Conservation (phyloP, 331 rosid genomes). For the Ulmus americana region DNA sequence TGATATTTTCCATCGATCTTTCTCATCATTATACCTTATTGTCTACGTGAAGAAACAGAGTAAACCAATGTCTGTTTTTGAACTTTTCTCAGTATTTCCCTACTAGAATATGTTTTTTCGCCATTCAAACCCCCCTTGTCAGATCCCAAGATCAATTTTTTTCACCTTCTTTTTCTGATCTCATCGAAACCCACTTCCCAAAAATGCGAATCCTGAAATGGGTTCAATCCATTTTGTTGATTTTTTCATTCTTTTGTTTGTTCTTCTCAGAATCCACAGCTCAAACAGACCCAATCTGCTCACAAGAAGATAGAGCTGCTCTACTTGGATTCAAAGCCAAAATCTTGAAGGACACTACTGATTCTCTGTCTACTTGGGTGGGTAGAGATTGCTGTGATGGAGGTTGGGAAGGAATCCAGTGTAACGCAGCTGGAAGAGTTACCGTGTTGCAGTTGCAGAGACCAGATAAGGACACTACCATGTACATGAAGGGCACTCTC, state of each 20-base stretch:
- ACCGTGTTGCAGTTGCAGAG: conserved; percentile 68
- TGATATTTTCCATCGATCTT: conserved; percentile 17
- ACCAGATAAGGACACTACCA: conserved; percentile 34
- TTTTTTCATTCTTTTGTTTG: conserved; percentile 24
- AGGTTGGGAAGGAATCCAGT: conserved; percentile 89
- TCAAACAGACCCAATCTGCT: conserved; percentile 44
- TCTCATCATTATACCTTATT: conserved; percentile 66
- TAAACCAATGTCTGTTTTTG: conserved; percentile 30
- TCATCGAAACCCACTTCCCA: conserved; percentile 44
- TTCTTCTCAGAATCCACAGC: conserved; percentile 31
- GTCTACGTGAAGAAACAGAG: conserved; percentile 60
- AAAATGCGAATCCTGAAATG: conserved; percentile 56
- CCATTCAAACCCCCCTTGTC: neutral
- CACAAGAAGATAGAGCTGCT: conserved; percentile 72
- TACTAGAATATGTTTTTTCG: conserved; percentile 11
- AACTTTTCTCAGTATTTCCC: conserved; percentile 41
- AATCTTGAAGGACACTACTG: conserved; percentile 69
- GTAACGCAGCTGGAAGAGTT: conserved; percentile 71
- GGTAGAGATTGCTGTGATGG: conserved; percentile 82
- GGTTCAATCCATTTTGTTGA: conserved; percentile 32
- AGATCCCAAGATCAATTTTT: neutral
- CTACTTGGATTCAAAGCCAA: conserved; percentile 69
- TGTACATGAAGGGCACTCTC: conserved; percentile 76
- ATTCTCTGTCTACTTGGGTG: conserved; percentile 62
- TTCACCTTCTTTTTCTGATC: conserved; percentile 20